Evolutionary conservation across 345 rosid species (phyloP).

Genomic region (Cardamine resedifolia): DNA sequence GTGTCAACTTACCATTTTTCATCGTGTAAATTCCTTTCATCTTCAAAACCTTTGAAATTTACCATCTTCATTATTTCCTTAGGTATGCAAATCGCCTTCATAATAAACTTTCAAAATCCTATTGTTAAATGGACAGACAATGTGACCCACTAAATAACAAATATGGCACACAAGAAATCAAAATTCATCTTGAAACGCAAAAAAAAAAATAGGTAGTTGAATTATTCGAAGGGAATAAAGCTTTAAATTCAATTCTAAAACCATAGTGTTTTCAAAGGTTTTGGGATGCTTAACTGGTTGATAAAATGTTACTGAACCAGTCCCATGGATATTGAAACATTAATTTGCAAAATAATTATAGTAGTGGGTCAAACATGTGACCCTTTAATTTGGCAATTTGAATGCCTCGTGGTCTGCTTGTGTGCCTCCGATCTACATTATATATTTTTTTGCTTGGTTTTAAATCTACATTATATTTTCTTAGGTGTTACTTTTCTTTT

Average conservation of each 20-base stretch:
- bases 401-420: slow-evolving; percentile 33
- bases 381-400: slow-evolving; percentile 21
- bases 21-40: neutral
- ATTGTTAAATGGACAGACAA: neutral
- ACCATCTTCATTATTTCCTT: neutral
- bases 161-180: neutral
- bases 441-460: too few relatives aligned
- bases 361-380: slow-evolving; percentile 29
- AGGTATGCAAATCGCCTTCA: neutral
- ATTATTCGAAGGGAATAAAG: too few relatives aligned
- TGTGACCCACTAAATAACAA: neutral
- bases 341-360: neutral
- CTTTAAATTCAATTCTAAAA: neutral
- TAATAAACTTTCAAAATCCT: neutral
- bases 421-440: neutral
- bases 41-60: neutral
- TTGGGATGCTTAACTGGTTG: neutral
- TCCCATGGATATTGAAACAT: slow-evolving; percentile 7
- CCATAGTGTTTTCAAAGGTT: neutral
- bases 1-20: neutral
- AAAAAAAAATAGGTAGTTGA: neutral
- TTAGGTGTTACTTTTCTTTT: neutral
- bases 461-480: too few relatives aligned
- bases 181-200: neutral
- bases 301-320: neutral